Evolutionary conservation across 768 basidiomycete genomes (phyloP), one percentile per base, ranked within the genome.

Genomic region (Russula foetens): DNA sequence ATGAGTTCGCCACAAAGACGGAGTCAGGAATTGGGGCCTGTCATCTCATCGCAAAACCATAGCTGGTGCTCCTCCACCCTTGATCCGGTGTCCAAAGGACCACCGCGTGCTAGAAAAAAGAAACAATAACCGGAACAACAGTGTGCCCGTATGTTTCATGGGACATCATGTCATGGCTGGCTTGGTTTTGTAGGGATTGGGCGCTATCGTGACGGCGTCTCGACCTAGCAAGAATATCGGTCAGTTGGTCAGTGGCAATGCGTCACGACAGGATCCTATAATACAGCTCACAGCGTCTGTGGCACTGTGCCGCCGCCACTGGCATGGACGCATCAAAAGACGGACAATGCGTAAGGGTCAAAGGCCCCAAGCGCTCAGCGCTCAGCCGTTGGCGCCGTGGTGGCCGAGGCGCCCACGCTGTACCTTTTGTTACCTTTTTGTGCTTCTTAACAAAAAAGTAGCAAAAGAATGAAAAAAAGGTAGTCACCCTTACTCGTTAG

Each of bases 1-100:
- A 92, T 83, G 46, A 93, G 67, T 67, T 92, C 93, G 59, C 83
- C 78, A 66, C 92, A 83, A 71, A 91, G 92, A 6, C 92, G 91
- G 44, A 83, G 85, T 71, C 84, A 78, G 71, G 90, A 92, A 67
- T 85, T 77, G 1, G 85, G 75, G 3, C 87, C 88, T 12, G 88
- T 91, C 62, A 92, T 73, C 2, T 75, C 71, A 26, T 79, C 77
- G 68, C 90, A 92, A 79, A 74, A 2, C 74, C 77, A 67, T 90
- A 91, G 45, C 86, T 84, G 61, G 88, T n/a, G n/a, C n/a, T n/a
- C n/a, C n/a, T n/a, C n/a, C n/a, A n/a, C n/a, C n/a, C n/a, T n/a
- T n/a, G n/a, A n/a, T n/a, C n/a, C n/a, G n/a, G n/a, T n/a, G n/a
- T n/a, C n/a, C n/a, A n/a, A n/a, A n/a, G 86, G 26, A 86, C 84